Evolutionary conservation across 345 rosid species (phyloP).

Genomic region (Rhodamnia argentea): DNA sequence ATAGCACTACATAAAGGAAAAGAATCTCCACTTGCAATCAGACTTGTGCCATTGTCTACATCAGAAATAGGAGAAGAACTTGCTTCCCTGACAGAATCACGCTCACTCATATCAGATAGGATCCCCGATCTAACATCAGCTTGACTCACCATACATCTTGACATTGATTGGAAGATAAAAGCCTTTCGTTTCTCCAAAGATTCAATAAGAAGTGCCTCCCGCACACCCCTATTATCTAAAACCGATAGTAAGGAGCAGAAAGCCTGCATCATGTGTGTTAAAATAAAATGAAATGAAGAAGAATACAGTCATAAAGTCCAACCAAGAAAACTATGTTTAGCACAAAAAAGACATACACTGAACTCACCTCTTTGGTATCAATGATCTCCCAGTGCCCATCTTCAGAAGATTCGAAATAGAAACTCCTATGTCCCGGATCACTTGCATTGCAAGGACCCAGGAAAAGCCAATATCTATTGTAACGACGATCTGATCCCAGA

Average conservation of each 20-base stretch:
- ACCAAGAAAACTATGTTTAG: not conserved
- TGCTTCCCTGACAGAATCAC: constrained; percentile 47
- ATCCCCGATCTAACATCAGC: constrained; percentile 4
- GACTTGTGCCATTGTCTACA: constrained; percentile 60
- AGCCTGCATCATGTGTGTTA: constrained; percentile 40
- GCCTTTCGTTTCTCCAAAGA: constrained; percentile 68
- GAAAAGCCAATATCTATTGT: constrained; percentile 97
- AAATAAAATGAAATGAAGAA: constrained; percentile 4
- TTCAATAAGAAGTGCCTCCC: constrained; percentile 79
- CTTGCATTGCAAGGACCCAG: constrained; percentile 75
- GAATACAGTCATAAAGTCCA: not conserved
- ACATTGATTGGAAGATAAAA: constrained; percentile 66
- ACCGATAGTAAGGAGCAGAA: constrained; percentile 59
- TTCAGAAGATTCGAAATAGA: constrained; percentile 96
- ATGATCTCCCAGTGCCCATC: constrained; percentile 98
- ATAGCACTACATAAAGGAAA: constrained; percentile 45
- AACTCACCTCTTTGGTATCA: constrained; percentile 68
- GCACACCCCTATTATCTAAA: constrained; percentile 77
- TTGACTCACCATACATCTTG: constrained; percentile 18
- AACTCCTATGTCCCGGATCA: constrained; percentile 94
- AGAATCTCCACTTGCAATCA: constrained; percentile 22
- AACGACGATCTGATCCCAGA: constrained; percentile 95
- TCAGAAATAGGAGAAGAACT: constrained; percentile 90
- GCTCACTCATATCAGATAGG: constrained; percentile 28
- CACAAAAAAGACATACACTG: not conserved